A percentile compares a stretch with the other conserved stretches of the same genome.
Evolutionary conservation across 2,329 filamentous ascomycete genomes (phyloP).

Genomic region (Grosmannia huntii): DNA sequence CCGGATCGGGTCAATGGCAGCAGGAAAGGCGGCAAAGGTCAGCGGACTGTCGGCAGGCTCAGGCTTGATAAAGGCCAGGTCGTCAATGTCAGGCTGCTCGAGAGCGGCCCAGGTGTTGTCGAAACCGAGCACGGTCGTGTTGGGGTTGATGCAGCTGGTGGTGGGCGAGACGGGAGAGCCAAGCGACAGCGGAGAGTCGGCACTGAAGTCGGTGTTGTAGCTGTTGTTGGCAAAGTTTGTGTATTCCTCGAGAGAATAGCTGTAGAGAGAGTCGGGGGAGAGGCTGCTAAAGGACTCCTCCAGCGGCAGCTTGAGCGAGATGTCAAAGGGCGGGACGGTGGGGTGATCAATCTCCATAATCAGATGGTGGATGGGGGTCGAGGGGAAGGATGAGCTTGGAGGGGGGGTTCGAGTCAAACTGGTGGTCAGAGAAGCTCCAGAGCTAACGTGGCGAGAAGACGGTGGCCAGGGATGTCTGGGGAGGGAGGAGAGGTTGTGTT

Average conservation of each 20-base stretch:
- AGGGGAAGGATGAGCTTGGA: neutral
- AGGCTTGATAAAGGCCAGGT: conserved; percentile 16
- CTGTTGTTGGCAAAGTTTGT: conserved; percentile 8
- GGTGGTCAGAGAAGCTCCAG: neutral
- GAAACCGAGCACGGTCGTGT: conserved; percentile 13
- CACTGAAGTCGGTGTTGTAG: conserved; percentile 19
- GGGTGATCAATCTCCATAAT: conserved; percentile 2
- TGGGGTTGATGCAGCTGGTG: conserved; percentile 12
- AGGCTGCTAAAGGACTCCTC: conserved; percentile 14
- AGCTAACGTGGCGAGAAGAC: neutral
- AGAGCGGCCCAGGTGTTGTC: conserved; percentile 18
- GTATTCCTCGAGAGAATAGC: conserved; percentile 18
- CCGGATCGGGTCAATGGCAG: conserved; percentile 23
- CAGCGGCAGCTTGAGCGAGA: neutral
- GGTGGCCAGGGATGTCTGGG: neutral
- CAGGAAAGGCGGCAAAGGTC: conserved; percentile 15
- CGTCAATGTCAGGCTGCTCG: conserved; percentile 16
- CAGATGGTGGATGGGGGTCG: neutral
- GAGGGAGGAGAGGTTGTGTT: neutral
- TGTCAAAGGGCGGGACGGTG: neutral
- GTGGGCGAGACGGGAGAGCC: conserved; percentile 19
- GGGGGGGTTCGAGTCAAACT: neutral
- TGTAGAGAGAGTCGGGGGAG: conserved; percentile 16
- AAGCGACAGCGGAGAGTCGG: conserved; percentile 23
- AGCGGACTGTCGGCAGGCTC: conserved; percentile 19